These are phyloP conservation scores for Mucor mucedo DNA, from an alignment of 371 early-diverging fungal species.

Conservation along the genomic window DNA sequence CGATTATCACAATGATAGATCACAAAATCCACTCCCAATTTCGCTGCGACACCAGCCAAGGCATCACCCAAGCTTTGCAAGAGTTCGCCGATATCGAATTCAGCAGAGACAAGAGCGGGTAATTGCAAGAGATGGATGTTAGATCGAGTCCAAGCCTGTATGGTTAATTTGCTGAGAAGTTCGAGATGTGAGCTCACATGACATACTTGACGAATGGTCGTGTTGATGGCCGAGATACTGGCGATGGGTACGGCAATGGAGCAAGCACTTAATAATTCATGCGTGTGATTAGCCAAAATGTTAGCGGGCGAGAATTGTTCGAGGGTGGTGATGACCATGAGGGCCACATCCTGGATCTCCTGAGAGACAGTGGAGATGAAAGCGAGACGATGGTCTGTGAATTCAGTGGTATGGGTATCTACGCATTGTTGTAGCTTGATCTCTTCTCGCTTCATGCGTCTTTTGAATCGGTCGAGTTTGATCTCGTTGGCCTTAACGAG, in stretches of 20 bases:
- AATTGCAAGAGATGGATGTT: neutral
- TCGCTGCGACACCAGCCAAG: conserved; percentile 57
- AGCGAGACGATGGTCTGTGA: conserved; percentile 15
- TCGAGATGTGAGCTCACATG: conserved; percentile 35
- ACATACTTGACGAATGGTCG: conserved; percentile 39
- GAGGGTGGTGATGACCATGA: conserved; percentile 49
- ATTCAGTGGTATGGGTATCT: conserved; percentile 2
- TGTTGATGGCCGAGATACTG: conserved; percentile 44
- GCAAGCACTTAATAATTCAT: conserved; percentile 49
- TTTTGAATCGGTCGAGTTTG: conserved; percentile 6
- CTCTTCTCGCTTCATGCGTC: conserved; percentile 1
- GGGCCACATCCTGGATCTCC: conserved; percentile 55
- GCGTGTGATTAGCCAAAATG: conserved; percentile 33
- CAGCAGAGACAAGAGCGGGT: neutral
- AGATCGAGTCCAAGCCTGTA: conserved; percentile 14
- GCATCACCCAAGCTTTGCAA: conserved; percentile 62
- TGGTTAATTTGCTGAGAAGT: conserved; percentile 22
- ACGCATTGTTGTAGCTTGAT: conserved; percentile 3
- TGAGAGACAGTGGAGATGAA: conserved; percentile 42
- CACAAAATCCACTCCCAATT: conserved; percentile 58
- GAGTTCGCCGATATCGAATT: conserved; percentile 63
- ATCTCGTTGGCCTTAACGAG: conserved; percentile 14
- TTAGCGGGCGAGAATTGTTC: conserved; percentile 47
- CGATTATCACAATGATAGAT: conserved; percentile 57
- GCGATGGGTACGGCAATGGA: conserved; percentile 48